Evolutionary conservation across 2,329 filamentous ascomycete species (phyloP).

Genomic region (Colletotrichum lupini): DNA sequence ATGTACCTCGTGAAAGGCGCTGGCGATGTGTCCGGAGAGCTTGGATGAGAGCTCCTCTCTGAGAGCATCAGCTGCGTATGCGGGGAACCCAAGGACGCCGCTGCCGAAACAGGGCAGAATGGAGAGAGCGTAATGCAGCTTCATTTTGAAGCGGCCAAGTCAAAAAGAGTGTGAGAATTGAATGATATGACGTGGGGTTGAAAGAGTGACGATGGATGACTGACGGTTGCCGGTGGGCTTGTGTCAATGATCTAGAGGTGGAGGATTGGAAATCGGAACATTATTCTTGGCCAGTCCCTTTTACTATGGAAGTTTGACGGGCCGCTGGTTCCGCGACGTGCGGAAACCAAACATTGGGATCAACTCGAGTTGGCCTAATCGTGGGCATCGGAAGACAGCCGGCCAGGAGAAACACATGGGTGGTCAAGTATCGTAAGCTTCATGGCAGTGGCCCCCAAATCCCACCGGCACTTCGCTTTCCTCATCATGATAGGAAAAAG

Average conservation of each 20-base stretch:
- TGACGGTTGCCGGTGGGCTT: neutral
- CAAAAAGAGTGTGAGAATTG: slow-evolving; percentile 18
- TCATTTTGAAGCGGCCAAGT: slow-evolving; percentile 3
- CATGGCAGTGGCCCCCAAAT: neutral
- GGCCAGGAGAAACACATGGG: neutral
- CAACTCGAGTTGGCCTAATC: neutral
- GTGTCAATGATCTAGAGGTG: neutral
- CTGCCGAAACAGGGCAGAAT: slow-evolving; percentile 24
- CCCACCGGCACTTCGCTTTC: neutral
- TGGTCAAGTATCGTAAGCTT: neutral
- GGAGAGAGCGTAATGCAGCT: slow-evolving; percentile 19
- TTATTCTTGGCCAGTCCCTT: slow-evolving; percentile 13
- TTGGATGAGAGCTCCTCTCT: slow-evolving; percentile 19
- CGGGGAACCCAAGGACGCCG: slow-evolving; percentile 30
- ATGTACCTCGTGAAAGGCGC: slow-evolving; percentile 28
- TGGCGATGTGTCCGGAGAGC: slow-evolving; percentile 14
- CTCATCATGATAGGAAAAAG: neutral
- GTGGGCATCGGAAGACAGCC: neutral
- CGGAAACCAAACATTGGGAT: neutral
- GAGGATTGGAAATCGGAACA: slow-evolving; percentile 21
- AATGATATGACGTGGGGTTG: neutral
- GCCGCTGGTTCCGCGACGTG: neutral
- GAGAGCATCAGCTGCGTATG: slow-evolving; percentile 25
- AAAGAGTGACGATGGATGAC: slow-evolving; percentile 11
- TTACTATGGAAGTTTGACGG: neutral